Percentiles rank a stretch among this genome's conserved stretches.
Conservation (phyloP, 1,284 basidiomycete genomes). For the Boletus hoseneyae region DNA sequence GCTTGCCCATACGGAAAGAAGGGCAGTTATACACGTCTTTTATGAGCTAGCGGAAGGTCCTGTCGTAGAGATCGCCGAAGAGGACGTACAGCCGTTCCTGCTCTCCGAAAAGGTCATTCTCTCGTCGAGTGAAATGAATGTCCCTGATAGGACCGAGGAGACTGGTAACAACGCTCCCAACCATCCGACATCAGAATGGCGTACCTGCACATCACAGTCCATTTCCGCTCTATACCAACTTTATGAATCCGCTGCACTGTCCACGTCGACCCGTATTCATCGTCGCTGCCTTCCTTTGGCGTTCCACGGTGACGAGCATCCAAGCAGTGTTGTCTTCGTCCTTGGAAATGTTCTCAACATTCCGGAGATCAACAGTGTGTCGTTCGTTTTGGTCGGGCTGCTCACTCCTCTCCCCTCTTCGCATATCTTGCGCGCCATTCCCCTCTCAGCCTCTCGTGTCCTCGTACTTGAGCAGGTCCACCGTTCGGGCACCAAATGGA, state of each 20-base stretch:
- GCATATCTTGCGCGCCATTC: conserved; percentile 63
- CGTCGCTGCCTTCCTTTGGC: conserved; percentile 57
- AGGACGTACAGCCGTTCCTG: conserved; percentile 57
- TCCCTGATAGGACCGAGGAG: conserved; percentile 30
- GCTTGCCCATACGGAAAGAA: conserved; percentile 56
- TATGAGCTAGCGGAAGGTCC: conserved; percentile 39
- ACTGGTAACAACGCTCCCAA: conserved; percentile 5
- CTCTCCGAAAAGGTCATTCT: conserved; percentile 38
- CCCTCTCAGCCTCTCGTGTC: conserved; percentile 64
- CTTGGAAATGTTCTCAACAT: conserved; percentile 56
- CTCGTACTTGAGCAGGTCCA: conserved; percentile 83
- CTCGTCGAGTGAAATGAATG: conserved; percentile 16
- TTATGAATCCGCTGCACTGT: conserved; percentile 62
- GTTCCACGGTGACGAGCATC: conserved; percentile 45
- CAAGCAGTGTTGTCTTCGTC: conserved; percentile 68
- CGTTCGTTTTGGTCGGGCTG: conserved; percentile 69
- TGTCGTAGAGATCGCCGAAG: conserved; percentile 55
- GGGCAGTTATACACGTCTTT: conserved; percentile 81
- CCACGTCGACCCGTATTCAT: conserved; percentile 59
- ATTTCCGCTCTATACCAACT: conserved; percentile 42
- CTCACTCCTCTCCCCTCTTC: conserved; percentile 72
- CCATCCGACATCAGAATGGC: conserved; percentile 4
- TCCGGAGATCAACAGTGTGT: conserved; percentile 53
- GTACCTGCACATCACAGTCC: conserved; percentile 16
- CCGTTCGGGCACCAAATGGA: conserved; percentile 81